Evolutionary conservation across 2,329 filamentous ascomycete species (phyloP).

Genomic region (Allantophomopsis cytisporea): DNA sequence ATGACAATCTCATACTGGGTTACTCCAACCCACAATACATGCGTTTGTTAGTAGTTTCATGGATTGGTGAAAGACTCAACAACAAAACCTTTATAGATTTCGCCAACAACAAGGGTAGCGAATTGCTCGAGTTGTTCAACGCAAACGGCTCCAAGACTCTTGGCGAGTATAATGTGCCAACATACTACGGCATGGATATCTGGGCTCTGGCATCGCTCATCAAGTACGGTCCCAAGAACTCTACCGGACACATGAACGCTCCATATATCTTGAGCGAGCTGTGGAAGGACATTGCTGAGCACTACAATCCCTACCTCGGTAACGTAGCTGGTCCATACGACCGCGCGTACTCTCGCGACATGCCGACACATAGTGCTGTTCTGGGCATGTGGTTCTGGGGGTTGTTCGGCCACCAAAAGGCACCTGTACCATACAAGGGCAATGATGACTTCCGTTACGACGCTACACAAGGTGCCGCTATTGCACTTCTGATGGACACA

Average conservation of each 20-base stretch:
- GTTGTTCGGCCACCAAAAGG: conserved; percentile 24
- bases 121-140: conserved; percentile 41
- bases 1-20: conserved; percentile 20
- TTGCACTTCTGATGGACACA: conserved; percentile 23
- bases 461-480: conserved; percentile 23
- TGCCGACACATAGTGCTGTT: conserved; percentile 31
- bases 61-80: conserved; percentile 36
- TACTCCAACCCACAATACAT: conserved; percentile 32
- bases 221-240: conserved; percentile 39
- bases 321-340: conserved; percentile 54
- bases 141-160: conserved; percentile 33
- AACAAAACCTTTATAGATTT: conserved; percentile 45
- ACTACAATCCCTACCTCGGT: conserved; percentile 43
- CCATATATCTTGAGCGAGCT: conserved; percentile 33
- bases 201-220: conserved; percentile 31
- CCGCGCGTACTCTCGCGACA: conserved; percentile 45
- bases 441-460: conserved; percentile 27
- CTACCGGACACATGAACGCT: conserved; percentile 36
- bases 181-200: conserved; percentile 43
- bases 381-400: conserved; percentile 28
- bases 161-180: conserved; percentile 38
- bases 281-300: conserved; percentile 34
- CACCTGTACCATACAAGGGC: conserved; percentile 21
- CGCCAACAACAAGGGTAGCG: conserved; percentile 38
- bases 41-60: conserved; percentile 43